Evolutionary conservation across 306 rosid genomes (phyloP).

Genomic region (Cucumis cinereus): DNA sequence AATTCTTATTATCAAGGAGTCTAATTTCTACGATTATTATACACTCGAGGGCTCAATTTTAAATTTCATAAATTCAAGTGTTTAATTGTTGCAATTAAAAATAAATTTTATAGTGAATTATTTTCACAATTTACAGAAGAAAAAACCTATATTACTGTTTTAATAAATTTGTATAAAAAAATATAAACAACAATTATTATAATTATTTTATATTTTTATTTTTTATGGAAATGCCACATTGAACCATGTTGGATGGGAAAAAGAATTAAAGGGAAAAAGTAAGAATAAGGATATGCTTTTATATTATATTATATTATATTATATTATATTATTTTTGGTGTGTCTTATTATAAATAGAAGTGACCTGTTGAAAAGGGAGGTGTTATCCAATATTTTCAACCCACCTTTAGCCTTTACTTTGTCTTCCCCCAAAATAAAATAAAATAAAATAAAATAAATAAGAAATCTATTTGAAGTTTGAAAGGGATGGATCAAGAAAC

Average conservation of each 20-base stretch:
- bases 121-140: too few relatives aligned
- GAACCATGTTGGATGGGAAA: neutral
- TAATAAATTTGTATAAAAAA: neutral
- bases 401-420: neutral
- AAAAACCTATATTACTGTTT: too few relatives aligned
- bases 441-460: neutral
- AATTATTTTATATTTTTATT: too few relatives aligned
- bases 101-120: too few relatives aligned
- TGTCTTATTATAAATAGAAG: neutral
- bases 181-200: neutral
- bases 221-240: neutral
- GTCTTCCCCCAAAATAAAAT: neutral
- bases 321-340: neutral
- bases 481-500: neutral
- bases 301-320: neutral
- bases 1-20: too few relatives aligned
- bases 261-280: neutral
- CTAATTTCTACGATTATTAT: too few relatives aligned
- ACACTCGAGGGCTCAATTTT: too few relatives aligned
- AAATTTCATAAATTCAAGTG: too few relatives aligned
- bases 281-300: neutral
- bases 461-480: neutral
- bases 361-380: constrained; percentile 1
- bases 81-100: too few relatives aligned
- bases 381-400: neutral